Percentiles rank a stretch among this genome's conserved stretches.
These are phyloP conservation scores for Lactuca saligna DNA, from an alignment of 129 eudicot genomes.

Conservation along the genomic window DNA sequence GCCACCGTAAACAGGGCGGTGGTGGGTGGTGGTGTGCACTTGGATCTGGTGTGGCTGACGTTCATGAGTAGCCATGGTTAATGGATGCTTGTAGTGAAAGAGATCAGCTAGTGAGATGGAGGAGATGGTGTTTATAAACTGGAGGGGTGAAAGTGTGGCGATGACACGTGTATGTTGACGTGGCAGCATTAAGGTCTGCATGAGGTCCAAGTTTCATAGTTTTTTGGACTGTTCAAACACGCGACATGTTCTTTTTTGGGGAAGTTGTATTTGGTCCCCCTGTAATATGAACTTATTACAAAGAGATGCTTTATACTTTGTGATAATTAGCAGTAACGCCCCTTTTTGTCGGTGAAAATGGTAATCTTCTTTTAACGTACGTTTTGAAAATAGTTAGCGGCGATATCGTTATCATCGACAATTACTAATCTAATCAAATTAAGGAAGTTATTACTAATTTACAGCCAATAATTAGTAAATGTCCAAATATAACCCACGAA, in stretches of 20 bases:
- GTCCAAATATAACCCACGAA: no score
- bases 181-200: background rate
- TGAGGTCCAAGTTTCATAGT: slow-evolving; percentile 4
- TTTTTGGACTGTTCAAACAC: background rate
- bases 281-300: background rate
- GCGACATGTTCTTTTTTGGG: background rate
- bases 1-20: slow-evolving; percentile 23
- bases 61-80: slow-evolving; percentile 25
- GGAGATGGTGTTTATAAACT: background rate
- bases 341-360: no score
- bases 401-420: no score
- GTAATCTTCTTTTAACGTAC: no score
- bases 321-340: no score
- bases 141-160: background rate
- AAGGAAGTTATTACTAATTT: no score
- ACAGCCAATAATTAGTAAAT: no score
- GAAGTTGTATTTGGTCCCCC: background rate
- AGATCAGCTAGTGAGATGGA: background rate
- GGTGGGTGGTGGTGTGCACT: slow-evolving; percentile 35
- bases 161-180: slow-evolving; percentile 12
- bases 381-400: no score
- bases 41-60: slow-evolving; percentile 12
- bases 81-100: background rate
- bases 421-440: no score
- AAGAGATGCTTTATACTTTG: background rate